Evolutionary conservation across 768 basidiomycete genomes (phyloP), one percentile per base, ranked within the genome.

Genomic region (Sutorius australiensis): DNA sequence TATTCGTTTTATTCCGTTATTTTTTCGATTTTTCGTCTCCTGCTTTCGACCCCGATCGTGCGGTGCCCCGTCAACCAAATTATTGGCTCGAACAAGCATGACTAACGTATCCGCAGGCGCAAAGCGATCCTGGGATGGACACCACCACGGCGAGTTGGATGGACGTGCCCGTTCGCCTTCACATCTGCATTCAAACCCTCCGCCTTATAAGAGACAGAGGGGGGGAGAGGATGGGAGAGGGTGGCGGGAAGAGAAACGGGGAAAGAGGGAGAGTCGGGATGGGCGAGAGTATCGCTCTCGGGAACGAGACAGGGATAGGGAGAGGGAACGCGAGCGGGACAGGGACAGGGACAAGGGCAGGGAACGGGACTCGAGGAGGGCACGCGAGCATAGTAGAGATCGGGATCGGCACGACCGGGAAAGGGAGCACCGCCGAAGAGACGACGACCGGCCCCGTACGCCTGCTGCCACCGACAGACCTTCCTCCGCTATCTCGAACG

Each of bases 31-130:
- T 42, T 53, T 45, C 28, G 50, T 53, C n/a, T 19, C 53, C 46
- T 42, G 51, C 52, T 40, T 43, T 45, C 44, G 57, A 55, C 54
- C 54, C 36, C 74, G 71, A 86, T 87, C 86, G 85, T 88, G 86
- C 84, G 86, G 86, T 85, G 80, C 80, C 76, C 79, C 76, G 84
- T 86, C 86, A 85, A 77, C 77, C 79, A 78, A 79, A 72, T 78
- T 62, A 53, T 57, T 55, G 50, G 41, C 58, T 52, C 59, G 61
- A 67, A 47, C 63, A 50, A 58, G 64, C 80, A 79, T 89, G 86
- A 83, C 88, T 89, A 87, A 91, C 81, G 72, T 82, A 68, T 76
- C 84, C 77, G 79, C 88, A 89, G 88, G 88, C 78, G 76, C 79
- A 70, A 90, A 90, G 84, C 86, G 88, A 71, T 73, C 84, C 58